Evolutionary conservation across 805 yeast genomes (phyloP), one percentile per base, ranked within the genome.

Genomic region (Wickerhamomyces queroliae): DNA sequence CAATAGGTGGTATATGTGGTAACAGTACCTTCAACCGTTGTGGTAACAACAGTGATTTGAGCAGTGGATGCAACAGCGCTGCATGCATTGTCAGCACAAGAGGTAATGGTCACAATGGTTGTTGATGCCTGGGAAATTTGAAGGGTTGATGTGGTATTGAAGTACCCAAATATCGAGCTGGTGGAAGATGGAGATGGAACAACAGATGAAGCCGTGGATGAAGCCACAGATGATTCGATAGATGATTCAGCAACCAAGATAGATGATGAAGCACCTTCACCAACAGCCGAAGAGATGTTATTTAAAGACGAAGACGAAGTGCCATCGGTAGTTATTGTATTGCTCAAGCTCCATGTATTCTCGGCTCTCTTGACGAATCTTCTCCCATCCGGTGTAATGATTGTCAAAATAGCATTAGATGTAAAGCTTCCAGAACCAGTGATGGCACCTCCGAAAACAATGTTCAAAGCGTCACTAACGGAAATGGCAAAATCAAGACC

Each of bases 11-110:
- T 44, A 25, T 40, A 39, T 25, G 38, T 31, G 16, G 44, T 43
- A 16, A 40, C 41, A 17, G 28, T 54, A 48, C 58, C 61, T 51
- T 53, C 47, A 37, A 50, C 52, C 36, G 64, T 58, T 34, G 53
- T 56, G 34, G 64, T 61, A 37, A 61, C 59, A 38, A 58, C 54
- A 18, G 64, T 58, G 22, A 61, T 58, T 43, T 53, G 46, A 49
- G 66, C 62, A 46, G 61, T 51, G 32, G 62, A 53, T 17, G 52
- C 58, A 25, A 58, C 50, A 43, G 55, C 61, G 24, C 48, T 42
- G 52, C 67, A 63, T 25, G 46, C 52, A 49, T 58, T 50, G 24
- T 51, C 55, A 37, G 48, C 52, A 52, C 67, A 63, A 35, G 61
- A 54, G 40, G 66, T 60, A 54, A 63, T 52, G 47, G 67, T n/a